Base-by-base conservation (phyloP, 1,139 yeast genomes). In the Protomyces macrosporus region DNA sequence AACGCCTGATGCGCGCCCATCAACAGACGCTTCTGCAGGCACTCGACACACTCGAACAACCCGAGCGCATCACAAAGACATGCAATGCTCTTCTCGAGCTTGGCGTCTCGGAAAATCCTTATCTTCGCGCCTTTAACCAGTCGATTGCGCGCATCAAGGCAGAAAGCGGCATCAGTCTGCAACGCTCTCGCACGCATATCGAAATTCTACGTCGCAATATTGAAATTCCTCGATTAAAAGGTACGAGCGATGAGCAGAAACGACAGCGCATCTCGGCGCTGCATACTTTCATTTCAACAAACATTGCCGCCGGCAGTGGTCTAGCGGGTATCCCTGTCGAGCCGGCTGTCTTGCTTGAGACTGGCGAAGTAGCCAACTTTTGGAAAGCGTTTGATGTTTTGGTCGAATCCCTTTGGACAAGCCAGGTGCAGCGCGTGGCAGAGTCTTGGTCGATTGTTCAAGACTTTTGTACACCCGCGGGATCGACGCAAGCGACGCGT, bases 21-120 rank as follows among this genome's bases (percentile, higher is more conserved):
- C 83, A 88, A 69, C 79, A 79, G 63, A 80, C 81, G 53, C 78
- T 85, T 9, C 87, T 91, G 84, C 79, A 79, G 45, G 83, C 81
- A 65, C 78, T 91, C 39, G 60, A 45, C 62, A 42, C 48, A 30
- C 48, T 42, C 9, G 78, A 80, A 34, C 72, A 74, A 10, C 81
- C 79, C 56, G 80, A 80, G 60, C 50, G 35, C 23, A 56, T 42
- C 9, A 45, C 53, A n/a, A 62, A 62, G 10, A 83, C 82, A 42
- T 55, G 53, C 14, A 60, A 53, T 34, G 34, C 48, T 69, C 75
- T 88, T 40, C 75, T 86, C 61, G 88, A 85, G 65, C 74, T 86
- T 30, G 86, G 84, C 10, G 80, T 80, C 2, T 80, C 77, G 53
- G 84, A 83, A 65, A 86, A 84, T 69, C 95, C 95, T 1, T 58